Evolutionary conservation across 2,329 filamentous ascomycete species (phyloP).

Genomic region (Xylariaceae sp.): DNA sequence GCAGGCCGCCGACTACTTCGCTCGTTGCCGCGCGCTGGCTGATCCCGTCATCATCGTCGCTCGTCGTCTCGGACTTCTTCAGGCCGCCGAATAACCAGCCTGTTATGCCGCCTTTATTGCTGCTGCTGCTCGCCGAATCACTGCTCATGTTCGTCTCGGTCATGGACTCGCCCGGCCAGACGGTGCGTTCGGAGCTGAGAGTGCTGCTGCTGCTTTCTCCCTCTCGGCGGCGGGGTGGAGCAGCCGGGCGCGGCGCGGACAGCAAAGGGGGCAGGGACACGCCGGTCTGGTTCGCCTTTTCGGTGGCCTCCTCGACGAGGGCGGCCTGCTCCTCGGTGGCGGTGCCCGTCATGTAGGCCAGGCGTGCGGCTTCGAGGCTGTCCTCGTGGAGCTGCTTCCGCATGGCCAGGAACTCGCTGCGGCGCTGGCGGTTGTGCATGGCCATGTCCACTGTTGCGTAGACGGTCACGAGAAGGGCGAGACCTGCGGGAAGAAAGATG

Average conservation of each 20-base stretch:
- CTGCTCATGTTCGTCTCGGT: constrained; percentile 13
- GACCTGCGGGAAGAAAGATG: constrained; percentile 32
- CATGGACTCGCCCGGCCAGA: constrained; percentile 24
- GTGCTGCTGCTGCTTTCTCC: constrained; percentile 24
- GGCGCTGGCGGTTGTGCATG: constrained; percentile 54
- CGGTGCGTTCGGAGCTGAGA: constrained; percentile 24
- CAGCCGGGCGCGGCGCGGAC: constrained; percentile 33
- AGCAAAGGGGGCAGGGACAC: constrained; percentile 48
- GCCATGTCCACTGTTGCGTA: constrained; percentile 60
- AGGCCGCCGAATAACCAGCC: constrained; percentile 37
- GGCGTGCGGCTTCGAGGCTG: constrained; percentile 50
- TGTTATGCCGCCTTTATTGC: constrained; percentile 24
- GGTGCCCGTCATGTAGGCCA: constrained; percentile 55
- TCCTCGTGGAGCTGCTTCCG: constrained; percentile 50
- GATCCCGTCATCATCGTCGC: constrained; percentile 17
- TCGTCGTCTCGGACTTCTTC: constrained; percentile 28
- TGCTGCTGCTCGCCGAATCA: constrained; percentile 17
- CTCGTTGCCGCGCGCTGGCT: too few relatives aligned
- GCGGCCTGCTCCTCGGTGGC: constrained; percentile 51
- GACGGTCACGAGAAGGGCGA: constrained; percentile 50
- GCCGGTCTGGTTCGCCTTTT: constrained; percentile 40
- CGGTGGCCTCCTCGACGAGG: constrained; percentile 53
- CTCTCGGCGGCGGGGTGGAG: constrained; percentile 25
- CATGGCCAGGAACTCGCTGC: constrained; percentile 51
- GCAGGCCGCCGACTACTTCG: constrained; percentile 31